phyloP scores from a whole-genome alignment of 176 grass and related monocot genomes.

The Eragrostis nindensis region DNA sequence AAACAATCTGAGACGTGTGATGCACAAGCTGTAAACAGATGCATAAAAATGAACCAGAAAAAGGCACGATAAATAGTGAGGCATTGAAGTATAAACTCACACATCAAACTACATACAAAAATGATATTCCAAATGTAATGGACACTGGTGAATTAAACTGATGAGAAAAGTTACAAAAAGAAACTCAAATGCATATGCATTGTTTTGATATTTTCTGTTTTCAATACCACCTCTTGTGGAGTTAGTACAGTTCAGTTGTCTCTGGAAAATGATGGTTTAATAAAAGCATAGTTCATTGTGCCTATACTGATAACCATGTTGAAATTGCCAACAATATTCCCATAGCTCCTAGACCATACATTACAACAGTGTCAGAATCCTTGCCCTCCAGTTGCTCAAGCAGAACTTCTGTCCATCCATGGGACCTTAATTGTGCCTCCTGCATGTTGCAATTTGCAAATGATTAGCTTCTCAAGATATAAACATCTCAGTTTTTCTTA shows the following conservation, averaged over 20 bases:
- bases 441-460: conserved; percentile 51
- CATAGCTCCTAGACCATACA: conserved; percentile 81
- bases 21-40: conserved; percentile 22
- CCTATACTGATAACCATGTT: conserved; percentile 81
- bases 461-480: conserved; percentile 46
- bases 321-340: conserved; percentile 72
- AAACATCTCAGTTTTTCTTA: conserved; percentile 17
- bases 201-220: conserved; percentile 5
- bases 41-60: conserved; percentile 15
- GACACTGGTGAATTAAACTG: conserved; percentile 3
- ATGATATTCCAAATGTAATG: conserved; percentile 1
- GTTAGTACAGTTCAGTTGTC: conserved; percentile 25
- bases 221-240: not conserved
- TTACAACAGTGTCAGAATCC: conserved; percentile 69
- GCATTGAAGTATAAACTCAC: not conserved
- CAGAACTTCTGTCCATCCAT: conserved; percentile 65
- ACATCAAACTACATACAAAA: conserved; percentile 39
- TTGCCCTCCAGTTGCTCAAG: conserved; percentile 58
- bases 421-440: conserved; percentile 51
- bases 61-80: not conserved
- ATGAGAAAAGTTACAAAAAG: not conserved
- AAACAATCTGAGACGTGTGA: conserved; percentile 11
- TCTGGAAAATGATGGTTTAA: conserved; percentile 14
- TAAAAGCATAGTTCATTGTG: conserved; percentile 27
- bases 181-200: conserved; percentile 21